Evolutionary conservation across 2,329 filamentous ascomycete genomes (phyloP), one percentile per base, ranked within the genome.

Genomic region (Colletotrichum cordylinicola): DNA sequence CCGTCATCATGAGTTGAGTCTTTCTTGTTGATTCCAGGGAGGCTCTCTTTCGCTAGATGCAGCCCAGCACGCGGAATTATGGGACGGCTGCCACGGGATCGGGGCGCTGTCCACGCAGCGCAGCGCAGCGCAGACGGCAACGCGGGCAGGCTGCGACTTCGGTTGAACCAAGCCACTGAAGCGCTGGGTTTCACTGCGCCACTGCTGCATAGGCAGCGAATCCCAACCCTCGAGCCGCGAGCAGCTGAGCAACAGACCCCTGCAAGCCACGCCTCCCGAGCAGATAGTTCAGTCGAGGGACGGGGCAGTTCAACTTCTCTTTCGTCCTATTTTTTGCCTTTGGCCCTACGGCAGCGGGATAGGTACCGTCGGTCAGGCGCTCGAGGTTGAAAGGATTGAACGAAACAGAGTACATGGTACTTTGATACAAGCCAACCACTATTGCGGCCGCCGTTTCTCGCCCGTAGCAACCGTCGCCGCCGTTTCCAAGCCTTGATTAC

Each of bases 111-210:
- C 67, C 72, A 70, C 43, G 58, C 60, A 62, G 71, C 39, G 39
- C 39, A 52, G 43, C 39, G 39, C 43, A 21, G 43, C 12, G 43
- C 43, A 52, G 43, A 52, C 43, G 43, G 43, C 43, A 52, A 52
- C 43, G 43, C 43, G 43, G 43, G 27, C 64, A 68, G 70, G 56
- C 62, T 68, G 70, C 70, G 62, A 75, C 72, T 72, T 56, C 33
- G 68, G 72, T 61, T 68, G 70, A 75, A 75, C 73, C 73, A 75
- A 75, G 73, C 73, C 73, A 75, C 73, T 75, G 55, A 73, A 56
- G 69, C 39, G 61, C 67, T 72, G 62, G 61, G 39, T 62, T 72
- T 33, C 60, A 75, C 73, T 75, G 73, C 73, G 73, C 73, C 73
- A 73, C 73, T 62, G 43, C 43, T 37, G 33, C 52, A 24, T 61